Conservation (phyloP, 1,284 basidiomycete species). For the Trichosporon coremiiforme region DNA sequence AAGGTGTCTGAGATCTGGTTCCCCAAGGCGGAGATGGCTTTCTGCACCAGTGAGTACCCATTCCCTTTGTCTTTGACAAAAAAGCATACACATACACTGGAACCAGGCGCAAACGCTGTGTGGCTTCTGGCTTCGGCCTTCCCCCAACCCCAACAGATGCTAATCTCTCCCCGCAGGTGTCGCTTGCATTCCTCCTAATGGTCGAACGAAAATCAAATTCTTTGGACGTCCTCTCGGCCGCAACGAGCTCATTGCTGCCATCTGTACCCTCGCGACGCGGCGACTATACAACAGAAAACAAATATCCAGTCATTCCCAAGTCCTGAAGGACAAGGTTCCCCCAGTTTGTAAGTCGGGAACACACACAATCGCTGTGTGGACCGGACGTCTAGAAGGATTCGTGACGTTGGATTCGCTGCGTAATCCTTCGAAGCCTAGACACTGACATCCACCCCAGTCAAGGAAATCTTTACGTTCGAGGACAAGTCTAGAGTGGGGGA, state of each 20-base stretch:
- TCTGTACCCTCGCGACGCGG: slow-evolving; percentile 58
- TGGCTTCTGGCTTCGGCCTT: background rate
- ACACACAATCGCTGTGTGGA: background rate
- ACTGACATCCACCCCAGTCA: slow-evolving; percentile 27
- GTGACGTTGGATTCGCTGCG: slow-evolving; percentile 5
- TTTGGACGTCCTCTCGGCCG: slow-evolving; percentile 59
- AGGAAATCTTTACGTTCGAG: slow-evolving; percentile 36
- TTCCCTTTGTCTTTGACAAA: background rate
- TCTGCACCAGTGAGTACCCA: slow-evolving; percentile 33
- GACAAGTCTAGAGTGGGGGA: slow-evolving; percentile 33
- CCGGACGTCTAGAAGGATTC: background rate
- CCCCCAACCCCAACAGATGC: background rate
- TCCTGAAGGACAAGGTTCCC: slow-evolving; percentile 49
- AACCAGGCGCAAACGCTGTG: background rate
- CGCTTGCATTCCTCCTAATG: slow-evolving; percentile 37
- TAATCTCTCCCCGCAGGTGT: slow-evolving; percentile 31
- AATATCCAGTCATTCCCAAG: slow-evolving; percentile 55
- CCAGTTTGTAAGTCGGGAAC: slow-evolving; percentile 28
- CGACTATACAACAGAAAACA: slow-evolving; percentile 53
- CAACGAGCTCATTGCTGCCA: slow-evolving; percentile 61
- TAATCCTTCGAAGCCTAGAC: background rate
- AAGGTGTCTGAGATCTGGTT: slow-evolving; percentile 37
- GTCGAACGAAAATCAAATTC: slow-evolving; percentile 56
- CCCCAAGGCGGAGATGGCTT: slow-evolving; percentile 32
- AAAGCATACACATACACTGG: background rate